Evolutionary conservation across 345 rosid genomes (phyloP).

Genomic region (Aegle marmelos): DNA sequence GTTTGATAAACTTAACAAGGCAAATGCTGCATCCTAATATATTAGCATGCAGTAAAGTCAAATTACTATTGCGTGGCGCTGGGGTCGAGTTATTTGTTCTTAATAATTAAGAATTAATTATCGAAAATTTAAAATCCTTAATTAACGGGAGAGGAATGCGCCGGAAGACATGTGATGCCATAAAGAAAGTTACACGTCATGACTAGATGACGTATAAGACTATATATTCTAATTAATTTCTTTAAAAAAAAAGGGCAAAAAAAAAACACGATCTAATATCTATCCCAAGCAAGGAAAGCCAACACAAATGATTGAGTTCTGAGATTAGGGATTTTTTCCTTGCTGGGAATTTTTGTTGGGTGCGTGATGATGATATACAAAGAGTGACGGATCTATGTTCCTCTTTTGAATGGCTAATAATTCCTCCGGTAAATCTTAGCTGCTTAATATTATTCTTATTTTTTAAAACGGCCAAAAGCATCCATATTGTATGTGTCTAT

Average conservation of each 20-base stretch:
- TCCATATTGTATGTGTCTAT: no score
- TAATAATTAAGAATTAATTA: not conserved
- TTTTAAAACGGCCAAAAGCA: no score
- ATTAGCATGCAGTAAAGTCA: not conserved
- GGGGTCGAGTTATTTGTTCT: not conserved
- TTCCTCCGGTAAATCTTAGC: not conserved
- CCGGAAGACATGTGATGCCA: conserved; percentile 28
- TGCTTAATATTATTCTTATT: no score
- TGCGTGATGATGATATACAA: conserved; percentile 21
- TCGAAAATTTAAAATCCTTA: not conserved
- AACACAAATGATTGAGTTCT: conserved; percentile 27
- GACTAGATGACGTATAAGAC: conserved; percentile 18
- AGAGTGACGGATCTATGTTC: conserved; percentile 40
- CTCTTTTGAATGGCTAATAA: conserved; percentile 15
- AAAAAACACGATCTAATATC: not conserved
- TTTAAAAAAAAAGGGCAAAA: not conserved
- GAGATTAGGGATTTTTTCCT: conserved; percentile 19
- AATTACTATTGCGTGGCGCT: not conserved
- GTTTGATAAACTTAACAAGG: no score
- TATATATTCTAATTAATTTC: not conserved
- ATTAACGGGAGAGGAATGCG: conserved; percentile 34
- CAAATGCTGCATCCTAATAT: not conserved
- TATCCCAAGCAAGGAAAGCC: conserved; percentile 15
- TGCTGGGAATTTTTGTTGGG: conserved; percentile 13
- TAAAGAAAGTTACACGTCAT: conserved; percentile 26